Percentiles rank a stretch among this genome's conserved stretches.
These are phyloP conservation scores for Lycium ferocissimum DNA, from an alignment of 257 asterid genomes.

Conservation along the genomic window DNA sequence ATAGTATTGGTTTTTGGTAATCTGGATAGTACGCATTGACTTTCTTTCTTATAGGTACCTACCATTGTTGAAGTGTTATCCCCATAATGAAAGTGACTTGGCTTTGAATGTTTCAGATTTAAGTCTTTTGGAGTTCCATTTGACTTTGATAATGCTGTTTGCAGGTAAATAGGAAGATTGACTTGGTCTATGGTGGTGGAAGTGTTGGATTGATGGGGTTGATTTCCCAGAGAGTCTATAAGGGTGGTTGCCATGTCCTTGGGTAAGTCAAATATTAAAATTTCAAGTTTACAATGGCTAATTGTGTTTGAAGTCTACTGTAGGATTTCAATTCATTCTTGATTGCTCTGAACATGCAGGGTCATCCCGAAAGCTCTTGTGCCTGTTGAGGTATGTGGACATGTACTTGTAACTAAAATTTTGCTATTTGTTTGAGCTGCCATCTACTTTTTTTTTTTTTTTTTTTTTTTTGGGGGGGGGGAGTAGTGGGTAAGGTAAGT, in stretches of 20 bases:
- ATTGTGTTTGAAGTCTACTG: background rate
- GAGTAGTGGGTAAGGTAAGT: background rate
- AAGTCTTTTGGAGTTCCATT: background rate
- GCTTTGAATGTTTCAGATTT: background rate
- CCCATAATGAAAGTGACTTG: background rate
- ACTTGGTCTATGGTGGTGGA: conserved; percentile 98
- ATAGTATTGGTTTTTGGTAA: background rate
- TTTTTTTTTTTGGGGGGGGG: background rate
- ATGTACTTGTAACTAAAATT: background rate
- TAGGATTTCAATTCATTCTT: conserved; percentile 29
- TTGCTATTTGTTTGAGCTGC: background rate
- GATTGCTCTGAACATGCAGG: conserved; percentile 63
- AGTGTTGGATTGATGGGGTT: conserved; percentile 97
- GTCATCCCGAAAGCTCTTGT: conserved; percentile 95
- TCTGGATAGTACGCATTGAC: conserved; percentile 6
- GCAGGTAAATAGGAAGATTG: conserved; percentile 88
- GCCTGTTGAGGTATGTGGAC: conserved; percentile 81
- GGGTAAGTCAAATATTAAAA: conserved; percentile 57
- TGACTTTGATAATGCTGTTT: conserved; percentile 32
- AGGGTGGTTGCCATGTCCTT: conserved; percentile 96
- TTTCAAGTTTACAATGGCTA: background rate
- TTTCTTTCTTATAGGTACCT: background rate
- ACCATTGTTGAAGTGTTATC: background rate
- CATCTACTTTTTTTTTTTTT: background rate
- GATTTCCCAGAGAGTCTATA: conserved; percentile 80